Evolutionary conservation across 176 grass and related monocot genomes (phyloP).

Genomic region (Aegilops tauschii): DNA sequence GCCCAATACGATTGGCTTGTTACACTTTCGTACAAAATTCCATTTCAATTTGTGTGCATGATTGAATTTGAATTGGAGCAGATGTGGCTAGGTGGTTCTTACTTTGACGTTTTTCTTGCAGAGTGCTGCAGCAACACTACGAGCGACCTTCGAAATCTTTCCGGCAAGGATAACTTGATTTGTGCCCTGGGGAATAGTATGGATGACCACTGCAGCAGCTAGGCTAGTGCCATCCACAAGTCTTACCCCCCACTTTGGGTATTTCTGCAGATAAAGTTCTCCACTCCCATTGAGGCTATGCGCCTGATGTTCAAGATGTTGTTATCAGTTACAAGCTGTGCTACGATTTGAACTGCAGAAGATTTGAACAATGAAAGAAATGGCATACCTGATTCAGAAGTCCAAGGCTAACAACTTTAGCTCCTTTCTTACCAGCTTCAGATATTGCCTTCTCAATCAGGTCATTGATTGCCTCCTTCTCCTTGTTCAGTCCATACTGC

Average conservation of each 20-base stretch:
- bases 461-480: constrained; percentile 69
- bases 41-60: background rate
- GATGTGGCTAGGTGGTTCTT: constrained; percentile 1
- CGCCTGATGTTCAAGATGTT: constrained; percentile 37
- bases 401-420: constrained; percentile 79
- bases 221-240: constrained; percentile 90
- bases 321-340: background rate
- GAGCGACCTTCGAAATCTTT: constrained; percentile 65
- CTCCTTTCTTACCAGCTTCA: constrained; percentile 67
- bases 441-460: constrained; percentile 77
- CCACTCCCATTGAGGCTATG: constrained; percentile 71
- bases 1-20: constrained; percentile 9
- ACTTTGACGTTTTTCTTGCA: constrained; percentile 77
- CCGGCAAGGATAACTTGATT: constrained; percentile 59
- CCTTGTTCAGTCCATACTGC: constrained; percentile 64
- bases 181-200: constrained; percentile 54
- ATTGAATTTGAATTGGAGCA: background rate
- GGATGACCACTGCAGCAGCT: constrained; percentile 74
- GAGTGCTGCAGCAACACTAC: constrained; percentile 45
- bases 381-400: constrained; percentile 72
- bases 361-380: background rate
- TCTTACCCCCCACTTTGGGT: constrained; percentile 64
- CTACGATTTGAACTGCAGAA: too few species aligned
- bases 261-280: constrained; percentile 70
- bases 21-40: background rate